Percentiles rank a stretch among this genome's conserved stretches.
These are phyloP conservation scores for Juglanconis juglandina DNA, from an alignment of 2,329 filamentous ascomycete species.

Conservation along the genomic window DNA sequence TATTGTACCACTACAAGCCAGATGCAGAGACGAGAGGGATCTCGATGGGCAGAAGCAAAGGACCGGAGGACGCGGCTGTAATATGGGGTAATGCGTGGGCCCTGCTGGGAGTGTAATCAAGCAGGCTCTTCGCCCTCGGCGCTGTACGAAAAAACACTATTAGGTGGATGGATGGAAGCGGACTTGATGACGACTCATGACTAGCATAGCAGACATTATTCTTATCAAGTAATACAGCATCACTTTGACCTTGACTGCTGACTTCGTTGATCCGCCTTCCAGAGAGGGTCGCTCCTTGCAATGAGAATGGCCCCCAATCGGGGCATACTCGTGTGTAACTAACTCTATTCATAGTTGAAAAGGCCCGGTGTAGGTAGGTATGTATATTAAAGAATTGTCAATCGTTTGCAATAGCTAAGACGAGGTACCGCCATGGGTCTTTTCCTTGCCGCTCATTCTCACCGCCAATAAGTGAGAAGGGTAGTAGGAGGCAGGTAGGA, in stretches of 20 bases:
- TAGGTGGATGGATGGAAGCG: not conserved
- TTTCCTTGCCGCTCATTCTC: too few relatives aligned
- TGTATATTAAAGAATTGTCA: too few relatives aligned
- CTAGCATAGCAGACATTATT: not conserved
- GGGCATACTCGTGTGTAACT: too few relatives aligned
- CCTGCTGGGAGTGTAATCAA: not conserved
- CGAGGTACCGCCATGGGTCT: too few relatives aligned
- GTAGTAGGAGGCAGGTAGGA: too few relatives aligned
- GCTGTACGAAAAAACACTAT: not conserved
- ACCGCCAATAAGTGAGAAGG: too few relatives aligned
- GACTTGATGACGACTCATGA: constrained; percentile 1
- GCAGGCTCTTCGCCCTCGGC: not conserved
- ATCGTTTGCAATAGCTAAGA: too few relatives aligned
- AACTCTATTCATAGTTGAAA: too few relatives aligned
- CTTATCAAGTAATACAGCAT: not conserved
- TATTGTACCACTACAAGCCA: constrained; percentile 5
- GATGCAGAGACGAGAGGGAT: not conserved
- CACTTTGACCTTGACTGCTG: not conserved
- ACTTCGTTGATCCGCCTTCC: not conserved
- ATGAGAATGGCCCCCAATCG: too few relatives aligned
- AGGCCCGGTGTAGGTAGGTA: too few relatives aligned
- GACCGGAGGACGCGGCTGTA: not conserved
- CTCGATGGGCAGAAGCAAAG: constrained; percentile 3
- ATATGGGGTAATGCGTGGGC: not conserved
- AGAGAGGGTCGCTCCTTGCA: too few relatives aligned